Evolutionary conservation across 176 grass and related monocot species (phyloP), one percentile per base, ranked within the genome.

Genomic region (Lolium rigidum): DNA sequence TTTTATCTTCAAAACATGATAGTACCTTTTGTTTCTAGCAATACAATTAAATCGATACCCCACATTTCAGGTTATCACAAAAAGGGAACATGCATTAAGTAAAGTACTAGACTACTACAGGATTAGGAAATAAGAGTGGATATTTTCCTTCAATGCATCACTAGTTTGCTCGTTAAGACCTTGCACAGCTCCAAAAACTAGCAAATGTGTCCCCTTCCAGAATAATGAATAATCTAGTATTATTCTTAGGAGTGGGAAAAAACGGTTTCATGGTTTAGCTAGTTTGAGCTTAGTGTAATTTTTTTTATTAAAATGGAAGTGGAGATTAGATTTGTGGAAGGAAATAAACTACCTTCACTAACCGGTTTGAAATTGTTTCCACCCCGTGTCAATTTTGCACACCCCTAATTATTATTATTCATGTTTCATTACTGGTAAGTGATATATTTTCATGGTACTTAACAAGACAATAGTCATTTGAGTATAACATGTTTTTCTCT

Each of bases 21-120:
- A n/a, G 7, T 74, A 16, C 25, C 31, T 35, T 76, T 73, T 79
- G 55, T 79, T 71, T 78, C 56, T 73, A 56, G 37, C 3, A 55
- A 89, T 41, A 7, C 31, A 85, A 80, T 63, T 46, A 84, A 78
- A 16, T 31, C n/a, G 46, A 72, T 72, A 49, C 35, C n/a, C 37
- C 13, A 59, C 12, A 41, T 26, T 80, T 89, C 48, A 47, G 41
- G 17, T 47, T 63, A 72, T 63, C 21, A 63, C 2, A n/a, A 10
- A 31, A 83, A 61, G 14, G 47, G 44, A 81, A 80, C 44, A 63
- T 6, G 31, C 35, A 74, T 50, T 47, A 54, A 65, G 20, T 64
- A 2, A 38, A 12, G 12, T 21, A 76, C 24, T 50, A 16, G 44
- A 38, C 38, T 51, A 78, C 4, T 64, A 64, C 4, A 72, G 10